Evolutionary conservation across 148 eudicot species (phyloP).

Genomic region (Rhododendron griersonianum): DNA sequence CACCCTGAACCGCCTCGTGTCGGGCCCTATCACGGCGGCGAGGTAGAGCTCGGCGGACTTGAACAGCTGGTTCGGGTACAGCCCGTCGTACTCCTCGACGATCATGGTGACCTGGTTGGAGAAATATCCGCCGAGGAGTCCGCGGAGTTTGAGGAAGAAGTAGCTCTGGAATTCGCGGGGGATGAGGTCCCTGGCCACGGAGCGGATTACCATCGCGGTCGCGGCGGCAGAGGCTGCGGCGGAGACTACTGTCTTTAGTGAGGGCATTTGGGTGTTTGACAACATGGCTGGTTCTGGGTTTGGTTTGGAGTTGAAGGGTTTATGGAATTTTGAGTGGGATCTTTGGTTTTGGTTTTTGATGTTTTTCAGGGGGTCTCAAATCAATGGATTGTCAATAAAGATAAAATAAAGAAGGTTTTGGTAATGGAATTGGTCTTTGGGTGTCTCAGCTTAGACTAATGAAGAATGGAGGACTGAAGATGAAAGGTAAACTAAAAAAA

Average conservation of each 20-base stretch:
- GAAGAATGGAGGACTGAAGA: not conserved
- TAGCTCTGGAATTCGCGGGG: conserved; percentile 12
- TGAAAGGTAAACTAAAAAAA: not conserved
- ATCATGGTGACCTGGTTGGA: conserved; percentile 10
- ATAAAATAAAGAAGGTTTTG: too few species aligned
- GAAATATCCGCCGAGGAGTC: not conserved
- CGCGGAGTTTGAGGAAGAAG: not conserved
- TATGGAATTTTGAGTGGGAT: not conserved
- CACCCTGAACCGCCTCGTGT: conserved; percentile 7
- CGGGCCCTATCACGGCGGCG: not conserved
- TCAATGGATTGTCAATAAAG: not conserved
- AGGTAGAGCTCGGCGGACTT: conserved; percentile 18
- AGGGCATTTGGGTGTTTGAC: conserved; percentile 15
- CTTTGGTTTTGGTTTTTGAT: not conserved
- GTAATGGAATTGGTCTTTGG: not conserved
- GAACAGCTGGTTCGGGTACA: conserved; percentile 17
- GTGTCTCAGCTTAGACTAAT: not conserved
- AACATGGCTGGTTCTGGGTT: not conserved
- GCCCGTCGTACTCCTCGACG: conserved; percentile 26
- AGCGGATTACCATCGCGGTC: conserved; percentile 25
- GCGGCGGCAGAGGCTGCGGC: conserved; percentile 29
- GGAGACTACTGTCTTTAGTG: conserved; percentile 21
- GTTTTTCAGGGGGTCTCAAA: not conserved
- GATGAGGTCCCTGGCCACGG: conserved; percentile 10
- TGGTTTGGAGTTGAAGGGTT: not conserved